Base-by-base conservation (phyloP, 2,329 filamentous ascomycete species). In the Mollisiaceae sp. region DNA sequence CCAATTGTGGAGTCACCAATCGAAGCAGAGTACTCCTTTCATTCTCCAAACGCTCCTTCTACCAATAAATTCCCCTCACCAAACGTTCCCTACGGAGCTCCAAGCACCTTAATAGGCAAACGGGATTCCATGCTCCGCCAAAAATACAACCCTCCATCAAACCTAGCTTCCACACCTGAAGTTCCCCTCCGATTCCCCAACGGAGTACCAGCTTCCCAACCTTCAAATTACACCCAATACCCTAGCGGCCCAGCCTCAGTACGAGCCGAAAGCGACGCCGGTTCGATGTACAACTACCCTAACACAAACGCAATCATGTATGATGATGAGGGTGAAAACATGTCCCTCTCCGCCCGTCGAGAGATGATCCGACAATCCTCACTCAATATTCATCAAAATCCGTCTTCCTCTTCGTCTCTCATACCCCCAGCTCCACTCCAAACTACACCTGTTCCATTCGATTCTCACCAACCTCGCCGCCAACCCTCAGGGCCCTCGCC, bases 341-440 rank as follows among this genome's bases (percentile, higher is more conserved):
- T 94, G 70, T 89, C 91, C 0, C 82, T 95, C 20, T 90, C 87
- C 50, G 86, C 91, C 71, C 88, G 91, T 52, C 85, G 84, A 63
- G 79, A 85, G 55, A 77, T 91, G 35, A 86, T 91, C 63, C 78
- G 79, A n/a, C 86, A 71, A 65, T 64, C 66, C 4, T 69, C 67
- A 18, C 55, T 70, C 9, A 36, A 62, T 32, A 38, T 52, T 11
- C 50, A 59, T n/a, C 52, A 20, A 67, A 74, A 20, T 74, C 77
- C 35, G 72, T 75, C 55, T 22, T 57, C 59, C 38, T 18, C 15
- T 14, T 41, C 15, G 4, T 18, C 15, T 12, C 38, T 9, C 63
- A 39, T 43, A 32, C 27, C 27, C 27, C 27, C 27, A 32, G 6
- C 27, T 6, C 50, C 64, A 8, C 27, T 62, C 11, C 65, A 59